phyloP scores from a whole-genome alignment of 2,329 filamentous ascomycete genomes.

The Colletotrichum sublineola region DNA sequence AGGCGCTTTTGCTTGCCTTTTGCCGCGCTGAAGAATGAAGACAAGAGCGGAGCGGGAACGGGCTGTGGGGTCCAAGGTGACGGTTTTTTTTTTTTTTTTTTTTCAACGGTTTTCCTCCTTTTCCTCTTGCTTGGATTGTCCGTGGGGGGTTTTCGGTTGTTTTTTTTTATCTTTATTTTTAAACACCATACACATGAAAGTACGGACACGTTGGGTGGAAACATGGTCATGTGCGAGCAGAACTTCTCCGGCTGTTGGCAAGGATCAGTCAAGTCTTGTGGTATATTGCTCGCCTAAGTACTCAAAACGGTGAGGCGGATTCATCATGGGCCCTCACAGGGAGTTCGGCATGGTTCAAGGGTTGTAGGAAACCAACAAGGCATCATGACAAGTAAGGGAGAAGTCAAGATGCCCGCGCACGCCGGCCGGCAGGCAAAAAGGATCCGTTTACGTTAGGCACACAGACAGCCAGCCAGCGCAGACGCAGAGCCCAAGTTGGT shows the following conservation, averaged over 20 bases:
- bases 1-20: conserved; percentile 17
- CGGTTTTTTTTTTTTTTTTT: not conserved
- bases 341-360: conserved; percentile 36
- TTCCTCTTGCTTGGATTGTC: not conserved
- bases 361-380: conserved; percentile 1
- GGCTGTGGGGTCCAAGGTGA: not conserved
- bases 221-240: not conserved
- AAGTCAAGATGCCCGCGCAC: conserved; percentile 7
- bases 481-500: conserved; percentile 8
- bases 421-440: conserved; percentile 27
- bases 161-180: no score
- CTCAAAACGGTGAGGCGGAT: no score
- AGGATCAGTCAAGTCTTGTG: not conserved
- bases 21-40: conserved; percentile 7
- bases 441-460: not conserved
- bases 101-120: not conserved
- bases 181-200: not conserved
- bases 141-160: no score
- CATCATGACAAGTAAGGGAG: conserved; percentile 30
- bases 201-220: not conserved
- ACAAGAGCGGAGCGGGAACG: conserved; percentile 17
- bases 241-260: conserved; percentile 2
- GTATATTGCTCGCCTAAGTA: not conserved
- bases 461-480: not conserved
- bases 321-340: not conserved